phyloP scores from a whole-genome alignment of 148 eudicot species.

The Nyssa sinensis region DNA sequence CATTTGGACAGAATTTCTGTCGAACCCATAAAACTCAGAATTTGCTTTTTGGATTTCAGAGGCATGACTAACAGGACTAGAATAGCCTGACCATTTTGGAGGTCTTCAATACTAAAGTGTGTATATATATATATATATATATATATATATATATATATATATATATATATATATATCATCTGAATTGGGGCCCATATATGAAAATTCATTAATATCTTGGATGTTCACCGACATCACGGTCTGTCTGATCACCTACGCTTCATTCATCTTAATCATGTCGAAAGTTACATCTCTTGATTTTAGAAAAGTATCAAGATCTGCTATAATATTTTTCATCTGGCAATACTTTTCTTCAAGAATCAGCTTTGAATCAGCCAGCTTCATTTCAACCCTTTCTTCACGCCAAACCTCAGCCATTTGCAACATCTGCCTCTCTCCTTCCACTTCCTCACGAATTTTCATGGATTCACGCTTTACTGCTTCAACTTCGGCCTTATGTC shows the following conservation, averaged over 20 bases:
- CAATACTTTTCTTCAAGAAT: conserved; percentile 72
- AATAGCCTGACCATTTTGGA: conserved; percentile 49
- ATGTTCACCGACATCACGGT: conserved; percentile 52
- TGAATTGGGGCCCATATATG: conserved; percentile 67
- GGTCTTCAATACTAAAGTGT: conserved; percentile 65
- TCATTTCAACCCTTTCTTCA: conserved; percentile 96
- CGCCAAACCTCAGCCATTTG: conserved; percentile 99
- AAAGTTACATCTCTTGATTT: conserved; percentile 31
- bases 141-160: too few species aligned
- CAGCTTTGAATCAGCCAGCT: conserved; percentile 85
- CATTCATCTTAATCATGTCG: too few species aligned
- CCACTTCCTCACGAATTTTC: conserved; percentile 77
- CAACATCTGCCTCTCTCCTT: conserved; percentile 90
- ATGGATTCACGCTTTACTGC: conserved; percentile 67
- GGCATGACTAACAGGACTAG: conserved; percentile 56
- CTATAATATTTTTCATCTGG: conserved; percentile 61
- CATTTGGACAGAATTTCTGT: conserved; percentile 36
- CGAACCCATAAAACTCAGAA: conserved; percentile 34
- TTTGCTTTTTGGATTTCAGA: conserved; percentile 40
- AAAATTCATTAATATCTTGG: conserved; percentile 62
- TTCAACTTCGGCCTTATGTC: conserved; percentile 90
- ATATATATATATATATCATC: conserved; percentile 84
- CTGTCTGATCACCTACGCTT: conserved; percentile 41
- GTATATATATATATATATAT: too few species aligned
- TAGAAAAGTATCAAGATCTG: conserved; percentile 51